Evolutionary conservation across 768 basidiomycete genomes (phyloP), one percentile per base, ranked within the genome.

Genomic region (Termitomyces sp.): DNA sequence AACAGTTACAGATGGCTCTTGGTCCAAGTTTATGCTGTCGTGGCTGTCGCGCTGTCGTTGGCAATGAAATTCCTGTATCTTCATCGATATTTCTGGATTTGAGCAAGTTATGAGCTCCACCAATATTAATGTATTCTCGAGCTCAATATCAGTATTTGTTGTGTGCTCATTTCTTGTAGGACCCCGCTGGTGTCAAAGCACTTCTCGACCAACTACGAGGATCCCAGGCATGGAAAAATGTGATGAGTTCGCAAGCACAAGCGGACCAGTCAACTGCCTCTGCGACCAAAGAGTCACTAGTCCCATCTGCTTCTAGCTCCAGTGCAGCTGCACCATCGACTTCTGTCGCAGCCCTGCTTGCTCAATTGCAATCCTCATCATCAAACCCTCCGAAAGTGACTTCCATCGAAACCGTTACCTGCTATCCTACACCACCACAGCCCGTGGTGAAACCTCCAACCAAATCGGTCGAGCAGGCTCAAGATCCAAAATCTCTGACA

Each of bases 221-320:
- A 3, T 91, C 90, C 3, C 77, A 82, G 62, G 86, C 83, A 23
- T 91, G 87, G 88, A 80, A 85, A 63, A 75, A 84, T 49, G 65
- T 74, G 12, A 50, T 62, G 8, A 33, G 44, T 19, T 26, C 56
- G 41, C 33, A 57, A 15, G 37, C 44, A 19, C 43, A 37, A 26
- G 54, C 57, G 51, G 15, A 33, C 2, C 42, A 49, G 33, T 23
- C 65, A 43, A 46, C 66, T 17, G 19, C 50, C n/a, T 30, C 50
- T 2, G 30, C 42, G 23, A 26, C 53, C 30, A 61, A 58, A 42
- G 30, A 55, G 11, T 21, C 40, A 10, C 15, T 50, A 23, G 51
- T 31, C 19, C 50, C 60, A 21, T 44, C 8, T 4, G 46, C 46
- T 41, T 26, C 45, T 23, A 49, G n/a, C 23, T 41, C 53, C 12